phyloP scores from a whole-genome alignment of 2,329 filamentous ascomycete species.

The Scedosporium apiospermum region DNA sequence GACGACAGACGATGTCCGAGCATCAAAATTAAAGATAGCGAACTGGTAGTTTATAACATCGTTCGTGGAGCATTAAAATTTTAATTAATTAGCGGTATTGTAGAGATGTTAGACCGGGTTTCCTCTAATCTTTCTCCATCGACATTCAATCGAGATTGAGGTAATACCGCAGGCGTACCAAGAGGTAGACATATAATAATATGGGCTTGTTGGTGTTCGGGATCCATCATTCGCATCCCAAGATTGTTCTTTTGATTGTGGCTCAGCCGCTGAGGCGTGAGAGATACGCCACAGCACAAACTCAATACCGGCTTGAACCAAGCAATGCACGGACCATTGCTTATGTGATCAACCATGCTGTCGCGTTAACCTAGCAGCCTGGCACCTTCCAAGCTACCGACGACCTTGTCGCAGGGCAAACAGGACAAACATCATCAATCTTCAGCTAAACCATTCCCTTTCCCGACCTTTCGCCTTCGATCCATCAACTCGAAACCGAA shows the following conservation, averaged over 20 bases:
- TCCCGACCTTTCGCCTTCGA: not conserved
- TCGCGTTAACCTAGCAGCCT: constrained; percentile 6
- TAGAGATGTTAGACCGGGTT: not conserved
- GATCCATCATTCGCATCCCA: no score
- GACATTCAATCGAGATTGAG: not conserved
- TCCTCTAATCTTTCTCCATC: not conserved
- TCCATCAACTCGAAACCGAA: not conserved
- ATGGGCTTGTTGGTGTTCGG: no score
- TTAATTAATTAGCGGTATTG: not conserved
- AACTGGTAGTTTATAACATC: not conserved
- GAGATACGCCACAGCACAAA: not conserved
- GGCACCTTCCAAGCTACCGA: not conserved
- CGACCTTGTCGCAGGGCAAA: not conserved
- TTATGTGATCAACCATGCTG: not conserved
- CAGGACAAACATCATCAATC: constrained; percentile 4
- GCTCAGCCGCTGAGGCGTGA: not conserved
- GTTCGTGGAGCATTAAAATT: not conserved
- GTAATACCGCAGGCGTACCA: not conserved
- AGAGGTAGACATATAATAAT: not conserved
- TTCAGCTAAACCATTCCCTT: not conserved
- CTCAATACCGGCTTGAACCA: no score
- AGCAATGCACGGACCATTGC: not conserved
- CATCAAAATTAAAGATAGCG: not conserved
- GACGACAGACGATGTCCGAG: not conserved
- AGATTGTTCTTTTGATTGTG: not conserved